Evolutionary conservation across 305 asterid species (phyloP).

Genomic region (Petunia hybrid): DNA sequence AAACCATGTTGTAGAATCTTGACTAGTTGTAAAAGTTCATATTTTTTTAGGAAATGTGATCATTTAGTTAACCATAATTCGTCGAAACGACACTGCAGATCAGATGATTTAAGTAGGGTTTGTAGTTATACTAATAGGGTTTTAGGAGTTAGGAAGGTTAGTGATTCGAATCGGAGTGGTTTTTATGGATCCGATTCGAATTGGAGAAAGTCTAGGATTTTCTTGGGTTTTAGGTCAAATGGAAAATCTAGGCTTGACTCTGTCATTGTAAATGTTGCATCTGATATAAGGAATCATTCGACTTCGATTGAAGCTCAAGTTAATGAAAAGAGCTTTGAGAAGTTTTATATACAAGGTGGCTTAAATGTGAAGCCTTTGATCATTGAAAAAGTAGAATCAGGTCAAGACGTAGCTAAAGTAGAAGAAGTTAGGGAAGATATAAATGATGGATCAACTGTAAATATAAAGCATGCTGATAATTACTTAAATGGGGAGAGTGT

Average conservation of each 20-base stretch:
- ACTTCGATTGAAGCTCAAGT: constrained; percentile 45
- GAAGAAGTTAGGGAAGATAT: constrained; percentile 36
- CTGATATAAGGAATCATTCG: constrained; percentile 48
- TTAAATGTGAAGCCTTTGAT: constrained; percentile 49
- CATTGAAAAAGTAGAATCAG: constrained; percentile 39
- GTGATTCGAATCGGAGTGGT: constrained; percentile 35
- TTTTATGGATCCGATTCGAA: constrained; percentile 40
- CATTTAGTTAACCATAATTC: constrained; percentile 42
- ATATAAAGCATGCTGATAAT: constrained; percentile 37
- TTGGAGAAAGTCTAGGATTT: constrained; percentile 40
- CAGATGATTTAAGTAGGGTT: constrained; percentile 36
- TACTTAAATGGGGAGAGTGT: constrained; percentile 36
- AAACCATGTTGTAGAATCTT: constrained; percentile 62
- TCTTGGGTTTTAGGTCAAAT: constrained; percentile 36
- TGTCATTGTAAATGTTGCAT: constrained; percentile 41
- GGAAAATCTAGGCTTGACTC: constrained; percentile 32
- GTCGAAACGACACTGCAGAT: constrained; percentile 55
- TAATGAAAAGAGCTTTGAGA: constrained; percentile 38
- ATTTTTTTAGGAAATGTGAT: constrained; percentile 52
- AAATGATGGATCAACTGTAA: constrained; percentile 42
- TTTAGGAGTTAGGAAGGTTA: constrained; percentile 39
- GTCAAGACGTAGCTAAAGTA: constrained; percentile 27
- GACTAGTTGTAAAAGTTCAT: constrained; percentile 55
- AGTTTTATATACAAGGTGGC: constrained; percentile 46
- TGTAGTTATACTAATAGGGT: constrained; percentile 40